A percentile compares a stretch with the other conserved stretches of the same genome.
Conservation (phyloP, 1,284 basidiomycete genomes). For the Heterobasidion parviporum region DNA sequence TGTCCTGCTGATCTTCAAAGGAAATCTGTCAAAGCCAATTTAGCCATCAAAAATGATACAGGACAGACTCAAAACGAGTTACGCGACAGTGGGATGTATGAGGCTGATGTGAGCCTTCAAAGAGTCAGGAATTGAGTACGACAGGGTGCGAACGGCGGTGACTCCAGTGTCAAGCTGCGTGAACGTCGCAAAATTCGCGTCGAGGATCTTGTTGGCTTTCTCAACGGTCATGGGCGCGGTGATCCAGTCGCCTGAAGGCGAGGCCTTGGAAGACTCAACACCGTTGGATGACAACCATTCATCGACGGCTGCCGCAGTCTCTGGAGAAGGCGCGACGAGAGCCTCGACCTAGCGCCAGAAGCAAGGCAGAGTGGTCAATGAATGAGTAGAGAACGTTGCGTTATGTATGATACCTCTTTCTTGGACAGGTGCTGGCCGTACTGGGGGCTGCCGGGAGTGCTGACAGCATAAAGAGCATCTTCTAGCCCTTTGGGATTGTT, state of each 20-base stretch:
- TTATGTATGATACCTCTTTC: slow-evolving; percentile 15
- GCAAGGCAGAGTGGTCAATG: neutral
- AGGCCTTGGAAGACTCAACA: slow-evolving; percentile 14
- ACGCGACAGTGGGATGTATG: slow-evolving; percentile 16
- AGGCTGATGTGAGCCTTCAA: slow-evolving; percentile 15
- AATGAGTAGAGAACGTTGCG: neutral
- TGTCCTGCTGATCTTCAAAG: slow-evolving; percentile 1
- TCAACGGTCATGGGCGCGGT: slow-evolving; percentile 15
- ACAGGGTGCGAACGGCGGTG: slow-evolving; percentile 20
- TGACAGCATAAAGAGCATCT: slow-evolving; percentile 19
- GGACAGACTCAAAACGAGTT: slow-evolving; percentile 4
- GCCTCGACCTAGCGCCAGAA: slow-evolving; percentile 18
- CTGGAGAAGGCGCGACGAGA: slow-evolving; percentile 24
- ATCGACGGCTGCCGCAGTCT: slow-evolving; percentile 20
- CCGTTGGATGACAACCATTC: slow-evolving; percentile 22
- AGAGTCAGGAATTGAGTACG: slow-evolving; percentile 22
- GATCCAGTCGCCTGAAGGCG: slow-evolving; percentile 19
- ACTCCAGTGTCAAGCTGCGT: slow-evolving; percentile 18
- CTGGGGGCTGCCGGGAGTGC: slow-evolving; percentile 17
- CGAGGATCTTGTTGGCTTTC: slow-evolving; percentile 22
- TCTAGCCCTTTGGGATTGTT: slow-evolving; percentile 21
- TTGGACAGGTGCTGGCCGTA: slow-evolving; percentile 23
- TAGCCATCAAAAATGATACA: neutral
- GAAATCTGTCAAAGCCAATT: neutral
- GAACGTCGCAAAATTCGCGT: slow-evolving; percentile 23